These are phyloP conservation scores for Trypanosoma vivax DNA, from an alignment of 208 protist species.

Conservation along the genomic window DNA sequence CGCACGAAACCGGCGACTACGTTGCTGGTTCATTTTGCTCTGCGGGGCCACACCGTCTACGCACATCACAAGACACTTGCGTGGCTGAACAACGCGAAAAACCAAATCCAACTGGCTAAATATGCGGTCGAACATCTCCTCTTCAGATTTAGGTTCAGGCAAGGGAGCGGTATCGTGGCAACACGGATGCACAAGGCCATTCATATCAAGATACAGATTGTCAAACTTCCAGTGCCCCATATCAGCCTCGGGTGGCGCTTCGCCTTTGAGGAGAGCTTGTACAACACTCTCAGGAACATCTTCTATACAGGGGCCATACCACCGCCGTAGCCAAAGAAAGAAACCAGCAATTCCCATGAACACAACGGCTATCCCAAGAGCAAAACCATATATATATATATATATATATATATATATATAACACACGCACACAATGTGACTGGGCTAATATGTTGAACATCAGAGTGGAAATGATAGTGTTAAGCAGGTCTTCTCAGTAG, in stretches of 20 bases:
- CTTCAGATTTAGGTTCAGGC: slow-evolving; percentile 73
- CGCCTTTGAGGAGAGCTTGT: slow-evolving; percentile 38
- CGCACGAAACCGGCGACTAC: slow-evolving; percentile 95
- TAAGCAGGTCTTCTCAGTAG: no score
- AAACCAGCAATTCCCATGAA: slow-evolving; percentile 90
- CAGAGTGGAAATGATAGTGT: no score
- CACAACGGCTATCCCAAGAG: no score
- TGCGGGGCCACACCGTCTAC: slow-evolving; percentile 98
- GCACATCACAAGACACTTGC: slow-evolving; percentile 97
- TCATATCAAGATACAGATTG: slow-evolving; percentile 99
- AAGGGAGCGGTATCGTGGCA: slow-evolving; percentile 94
- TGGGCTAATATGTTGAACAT: neutral
- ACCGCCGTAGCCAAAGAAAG: slow-evolving; percentile 84
- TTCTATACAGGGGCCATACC: slow-evolving; percentile 75
- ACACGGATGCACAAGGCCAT: slow-evolving; percentile 99
- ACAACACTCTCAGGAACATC: slow-evolving; percentile 69
- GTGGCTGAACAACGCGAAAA: slow-evolving; percentile 95
- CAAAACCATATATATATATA: no score
- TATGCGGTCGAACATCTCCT: slow-evolving; percentile 92
- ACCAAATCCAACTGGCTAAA: slow-evolving; percentile 97
- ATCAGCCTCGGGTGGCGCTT: slow-evolving; percentile 12
- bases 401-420: slow-evolving; percentile 9
- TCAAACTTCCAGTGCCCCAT: slow-evolving; percentile 59
- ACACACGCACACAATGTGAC: neutral
- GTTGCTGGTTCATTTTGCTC: slow-evolving; percentile 99